Evolutionary conservation across 2,329 filamentous ascomycete genomes (phyloP).

Genomic region (Botrytis fabae): DNA sequence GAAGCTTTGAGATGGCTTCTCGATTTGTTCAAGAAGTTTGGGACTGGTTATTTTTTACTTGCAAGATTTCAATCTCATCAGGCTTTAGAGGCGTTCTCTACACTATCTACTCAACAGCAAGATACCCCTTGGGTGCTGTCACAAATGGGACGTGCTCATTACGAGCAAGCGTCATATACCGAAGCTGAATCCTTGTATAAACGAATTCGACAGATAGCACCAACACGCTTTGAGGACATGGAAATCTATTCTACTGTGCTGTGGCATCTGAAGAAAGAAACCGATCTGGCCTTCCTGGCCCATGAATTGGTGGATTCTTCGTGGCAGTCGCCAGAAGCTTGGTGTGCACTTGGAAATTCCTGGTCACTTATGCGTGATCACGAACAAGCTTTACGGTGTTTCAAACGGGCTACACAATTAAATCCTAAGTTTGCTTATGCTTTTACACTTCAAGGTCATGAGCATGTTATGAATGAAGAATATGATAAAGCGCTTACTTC

Average conservation of each 20-base stretch:
- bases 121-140: conserved; percentile 93
- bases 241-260: conserved; percentile 97
- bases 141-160: conserved; percentile 86
- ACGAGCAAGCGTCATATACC: conserved; percentile 82
- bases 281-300: conserved; percentile 86
- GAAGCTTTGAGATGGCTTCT: conserved; percentile 77
- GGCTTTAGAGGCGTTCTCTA: conserved; percentile 71
- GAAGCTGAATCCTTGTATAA: conserved; percentile 87
- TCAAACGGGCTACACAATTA: conserved; percentile 89
- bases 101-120: conserved; percentile 71
- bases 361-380: conserved; percentile 92
- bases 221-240: conserved; percentile 88
- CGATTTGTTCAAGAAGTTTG: conserved; percentile 79
- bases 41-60: conserved; percentile 74
- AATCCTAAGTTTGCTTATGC: conserved; percentile 91
- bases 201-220: conserved; percentile 74
- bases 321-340: conserved; percentile 88
- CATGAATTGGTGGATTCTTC: conserved; percentile 86
- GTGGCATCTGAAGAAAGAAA: conserved; percentile 95
- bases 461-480: conserved; percentile 94
- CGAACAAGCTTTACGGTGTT: conserved; percentile 90
- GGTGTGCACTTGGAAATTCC: conserved; percentile 93
- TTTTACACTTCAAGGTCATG: conserved; percentile 92
- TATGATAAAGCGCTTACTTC: conserved; percentile 90
- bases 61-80: conserved; percentile 77